Percentiles rank a stretch among this genome's conserved stretches.
These are phyloP conservation scores for Zelonia costaricensis DNA, from an alignment of 208 protist species.

Conservation along the genomic window DNA sequence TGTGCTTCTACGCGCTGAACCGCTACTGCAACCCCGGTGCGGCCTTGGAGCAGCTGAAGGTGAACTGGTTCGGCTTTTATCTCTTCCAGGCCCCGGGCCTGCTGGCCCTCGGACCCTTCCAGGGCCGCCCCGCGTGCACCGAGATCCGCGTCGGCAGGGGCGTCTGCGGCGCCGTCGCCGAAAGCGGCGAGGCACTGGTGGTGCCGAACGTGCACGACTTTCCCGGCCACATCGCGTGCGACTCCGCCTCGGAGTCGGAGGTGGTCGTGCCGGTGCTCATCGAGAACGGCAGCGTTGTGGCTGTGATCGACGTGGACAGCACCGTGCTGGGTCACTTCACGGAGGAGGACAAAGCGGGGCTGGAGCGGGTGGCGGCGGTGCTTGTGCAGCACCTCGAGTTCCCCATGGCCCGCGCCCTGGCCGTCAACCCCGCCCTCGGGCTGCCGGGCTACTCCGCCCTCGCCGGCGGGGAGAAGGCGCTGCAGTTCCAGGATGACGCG, in stretches of 20 bases:
- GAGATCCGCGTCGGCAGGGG: slow-evolving; percentile 85
- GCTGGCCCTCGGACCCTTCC: slow-evolving; percentile 94
- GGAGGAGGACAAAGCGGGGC: slow-evolving; percentile 54
- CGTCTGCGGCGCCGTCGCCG: slow-evolving; percentile 86
- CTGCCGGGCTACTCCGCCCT: slow-evolving; percentile 20
- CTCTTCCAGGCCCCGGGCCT: slow-evolving; percentile 64
- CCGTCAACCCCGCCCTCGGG: slow-evolving; percentile 43
- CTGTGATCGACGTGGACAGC: slow-evolving; percentile 88
- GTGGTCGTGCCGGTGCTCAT: slow-evolving; percentile 88
- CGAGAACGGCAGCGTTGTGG: slow-evolving; percentile 58
- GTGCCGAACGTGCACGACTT: slow-evolving; percentile 91
- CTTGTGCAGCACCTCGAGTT: slow-evolving; percentile 63
- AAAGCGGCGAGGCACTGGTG: slow-evolving; percentile 48
- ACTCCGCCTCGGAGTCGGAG: slow-evolving; percentile 87
- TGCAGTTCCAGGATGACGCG: slow-evolving; percentile 7
- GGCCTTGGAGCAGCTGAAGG: slow-evolving; percentile 46
- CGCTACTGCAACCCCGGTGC: slow-evolving; percentile 43
- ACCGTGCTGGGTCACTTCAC: slow-evolving; percentile 59
- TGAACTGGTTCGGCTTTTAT: slow-evolving; percentile 96
- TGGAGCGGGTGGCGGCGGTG: slow-evolving; percentile 62
- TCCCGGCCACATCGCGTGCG: slow-evolving; percentile 95
- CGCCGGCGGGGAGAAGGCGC: slow-evolving; percentile 15
- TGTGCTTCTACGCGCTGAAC: slow-evolving; percentile 87
- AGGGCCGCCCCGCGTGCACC: slow-evolving; percentile 91
- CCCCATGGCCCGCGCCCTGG: slow-evolving; percentile 53